Base-by-base conservation (phyloP, 192 early-diverging fungal species). In the Mortierella antarctica region DNA sequence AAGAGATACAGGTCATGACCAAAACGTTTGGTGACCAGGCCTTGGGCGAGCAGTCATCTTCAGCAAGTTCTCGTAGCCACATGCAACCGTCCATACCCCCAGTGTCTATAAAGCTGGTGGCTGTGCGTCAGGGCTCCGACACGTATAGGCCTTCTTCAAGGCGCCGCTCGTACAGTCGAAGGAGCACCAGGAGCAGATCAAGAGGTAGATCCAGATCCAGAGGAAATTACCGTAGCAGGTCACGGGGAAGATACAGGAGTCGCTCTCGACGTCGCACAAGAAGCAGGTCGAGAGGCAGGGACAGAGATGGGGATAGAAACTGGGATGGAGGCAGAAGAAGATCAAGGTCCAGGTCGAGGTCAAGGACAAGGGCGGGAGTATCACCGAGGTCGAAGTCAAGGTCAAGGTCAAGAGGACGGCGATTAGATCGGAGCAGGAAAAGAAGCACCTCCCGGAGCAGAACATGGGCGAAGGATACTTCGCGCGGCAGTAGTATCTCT, bases 181-280 rank as follows among this genome's bases (percentile, higher is more conserved):
- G 21, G 9, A 39, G 42, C 9, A 61, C 72, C 2, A 58, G 57
- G 57, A 74, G 57, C 39, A 20, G 59, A 13, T 74, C 73, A 10
- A 62, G 62, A 52, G 60, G 66, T 57, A 45, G 66, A 20, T 76
- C 74, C 44, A 46, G 7, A 6, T n/a, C 10, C 14, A 21, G 15
- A 11, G 45, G 45, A 47, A 44, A 6, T 14, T 31, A 31, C 31
- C 31, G 31, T 31, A 31, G 31, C 31, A 31, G 31, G 31, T 31
- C 31, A 31, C 31, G 31, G 31, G 31, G 31, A 31, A 31, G 3
- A 31, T 31, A 31, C 31, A 31, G 65, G 42, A 55, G 51, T 49
- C 40, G 53, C 13, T 67, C 50, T 42, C 15, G 65, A 18, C n/a
- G 40, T 14, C 31, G 18, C 12, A 40, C 58, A 42, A 50, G 49